Evolutionary conservation across 208 protist species (phyloP).

Genomic region (Crithidia mellificae): DNA sequence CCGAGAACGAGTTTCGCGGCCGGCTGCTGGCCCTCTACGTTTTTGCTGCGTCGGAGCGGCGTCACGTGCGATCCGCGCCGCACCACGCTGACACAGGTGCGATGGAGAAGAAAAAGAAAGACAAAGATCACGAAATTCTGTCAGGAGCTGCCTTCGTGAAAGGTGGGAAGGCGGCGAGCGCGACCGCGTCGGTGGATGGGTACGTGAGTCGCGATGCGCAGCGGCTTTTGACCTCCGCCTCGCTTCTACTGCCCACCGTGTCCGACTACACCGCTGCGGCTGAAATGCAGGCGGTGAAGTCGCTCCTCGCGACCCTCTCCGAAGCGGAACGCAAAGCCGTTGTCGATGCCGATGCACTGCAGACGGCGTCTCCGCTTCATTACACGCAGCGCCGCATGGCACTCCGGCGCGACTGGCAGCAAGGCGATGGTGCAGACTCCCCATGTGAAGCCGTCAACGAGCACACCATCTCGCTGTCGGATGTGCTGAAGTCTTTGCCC

Average conservation of each 20-base stretch:
- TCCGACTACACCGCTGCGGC: not conserved
- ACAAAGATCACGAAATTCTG: too few species aligned
- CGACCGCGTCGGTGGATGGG: not conserved
- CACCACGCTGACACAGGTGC: not conserved
- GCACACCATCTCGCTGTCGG: not conserved
- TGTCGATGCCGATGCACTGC: too few species aligned
- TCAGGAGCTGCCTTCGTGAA: too few species aligned
- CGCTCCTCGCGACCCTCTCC: not conserved
- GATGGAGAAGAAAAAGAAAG: not conserved
- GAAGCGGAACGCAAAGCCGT: too few species aligned
- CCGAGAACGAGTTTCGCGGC: slow-evolving; percentile 37
- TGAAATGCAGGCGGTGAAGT: not conserved
- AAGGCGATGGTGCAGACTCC: not conserved
- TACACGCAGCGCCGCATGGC: slow-evolving; percentile 9
- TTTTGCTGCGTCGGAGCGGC: slow-evolving; percentile 21
- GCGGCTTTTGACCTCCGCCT: slow-evolving; percentile 3
- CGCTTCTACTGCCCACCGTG: slow-evolving; percentile 11
- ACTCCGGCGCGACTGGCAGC: not conserved
- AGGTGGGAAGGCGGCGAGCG: too few species aligned
- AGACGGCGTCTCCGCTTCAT: not conserved
- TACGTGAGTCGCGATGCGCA: slow-evolving; percentile 5
- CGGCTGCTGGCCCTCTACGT: slow-evolving; percentile 37
- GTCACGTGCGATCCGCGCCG: not conserved
- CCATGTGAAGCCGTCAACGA: slow-evolving; percentile 2
- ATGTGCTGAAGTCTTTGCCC: not conserved